Percentiles rank a stretch among this genome's conserved stretches.
Conservation (phyloP, 768 basidiomycete species). For the Mrakia blollopis region DNA sequence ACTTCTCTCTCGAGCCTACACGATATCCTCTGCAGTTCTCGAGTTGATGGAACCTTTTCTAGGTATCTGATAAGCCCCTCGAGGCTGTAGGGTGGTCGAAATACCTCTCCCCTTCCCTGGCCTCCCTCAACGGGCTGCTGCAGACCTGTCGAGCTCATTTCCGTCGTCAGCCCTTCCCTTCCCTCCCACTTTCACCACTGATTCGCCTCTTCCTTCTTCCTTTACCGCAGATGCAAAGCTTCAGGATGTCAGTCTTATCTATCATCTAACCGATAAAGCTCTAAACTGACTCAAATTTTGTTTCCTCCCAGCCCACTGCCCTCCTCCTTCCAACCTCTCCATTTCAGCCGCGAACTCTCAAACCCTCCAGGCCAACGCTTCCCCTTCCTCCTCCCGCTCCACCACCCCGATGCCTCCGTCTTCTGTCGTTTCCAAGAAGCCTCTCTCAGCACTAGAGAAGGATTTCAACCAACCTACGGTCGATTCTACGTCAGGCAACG, state of each 20-base stretch:
- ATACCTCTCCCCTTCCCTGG: not conserved
- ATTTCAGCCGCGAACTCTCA: not conserved
- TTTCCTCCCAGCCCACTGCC: not conserved
- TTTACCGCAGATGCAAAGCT: not conserved
- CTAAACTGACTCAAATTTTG: not conserved
- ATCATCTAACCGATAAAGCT: not conserved
- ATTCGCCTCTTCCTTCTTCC: not conserved
- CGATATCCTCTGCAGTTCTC: not conserved
- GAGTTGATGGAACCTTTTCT: not conserved
- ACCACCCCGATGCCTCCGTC: not conserved
- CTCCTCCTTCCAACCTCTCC: not conserved
- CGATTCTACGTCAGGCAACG: not conserved
- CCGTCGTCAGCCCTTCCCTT: conserved; percentile 3
- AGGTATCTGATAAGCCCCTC: too few relatives aligned
- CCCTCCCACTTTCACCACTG: not conserved
- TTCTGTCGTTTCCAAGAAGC: not conserved
- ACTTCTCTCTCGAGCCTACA: not conserved
- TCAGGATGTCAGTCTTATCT: not conserved
- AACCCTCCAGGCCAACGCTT: not conserved
- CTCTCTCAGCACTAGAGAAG: not conserved
- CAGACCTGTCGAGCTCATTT: not conserved
- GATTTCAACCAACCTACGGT: conserved; percentile 16
- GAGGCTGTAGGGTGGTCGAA: too few relatives aligned
- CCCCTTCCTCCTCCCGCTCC: conserved; percentile 4
- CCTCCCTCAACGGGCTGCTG: not conserved